These are phyloP conservation scores for Coniophora puteana DNA, from an alignment of 1,284 basidiomycete genomes.

Conservation along the genomic window DNA sequence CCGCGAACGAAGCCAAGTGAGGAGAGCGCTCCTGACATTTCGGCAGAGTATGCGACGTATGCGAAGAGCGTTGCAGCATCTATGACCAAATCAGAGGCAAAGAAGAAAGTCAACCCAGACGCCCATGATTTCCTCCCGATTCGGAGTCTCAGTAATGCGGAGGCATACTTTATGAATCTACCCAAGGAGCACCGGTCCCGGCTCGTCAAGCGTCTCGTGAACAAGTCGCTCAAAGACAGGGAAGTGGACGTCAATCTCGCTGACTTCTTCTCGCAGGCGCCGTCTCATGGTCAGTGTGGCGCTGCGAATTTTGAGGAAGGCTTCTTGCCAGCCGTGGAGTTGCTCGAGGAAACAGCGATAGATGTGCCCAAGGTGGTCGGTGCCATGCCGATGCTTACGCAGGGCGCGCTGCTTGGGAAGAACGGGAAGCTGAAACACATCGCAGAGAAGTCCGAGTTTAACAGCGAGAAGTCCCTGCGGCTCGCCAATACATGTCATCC, in stretches of 20 bases:
- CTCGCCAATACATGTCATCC: slow-evolving; percentile 51
- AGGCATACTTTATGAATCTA: slow-evolving; percentile 76
- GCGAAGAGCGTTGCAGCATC: too few species aligned
- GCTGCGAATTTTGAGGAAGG: slow-evolving; percentile 63
- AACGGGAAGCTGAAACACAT: slow-evolving; percentile 54
- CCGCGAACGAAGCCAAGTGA: slow-evolving; percentile 42
- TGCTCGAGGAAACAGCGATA: slow-evolving; percentile 83
- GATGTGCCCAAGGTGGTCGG: slow-evolving; percentile 86
- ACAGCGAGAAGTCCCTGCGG: slow-evolving; percentile 53
- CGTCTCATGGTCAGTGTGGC: slow-evolving; percentile 51
- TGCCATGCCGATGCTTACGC: slow-evolving; percentile 72
- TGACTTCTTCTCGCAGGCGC: slow-evolving; percentile 58
- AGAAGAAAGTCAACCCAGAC: slow-evolving; percentile 80
- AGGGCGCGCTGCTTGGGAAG: slow-evolving; percentile 56
- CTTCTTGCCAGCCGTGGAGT: slow-evolving; percentile 63
- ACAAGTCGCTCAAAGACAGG: slow-evolving; percentile 77
- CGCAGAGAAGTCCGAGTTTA: slow-evolving; percentile 53
- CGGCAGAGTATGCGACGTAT: too few species aligned
- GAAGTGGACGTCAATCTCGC: slow-evolving; percentile 81
- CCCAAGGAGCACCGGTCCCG: slow-evolving; percentile 58
- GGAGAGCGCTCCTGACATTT: slow-evolving; percentile 30
- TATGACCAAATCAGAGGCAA: slow-evolving; percentile 71
- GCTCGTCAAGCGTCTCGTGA: slow-evolving; percentile 74
- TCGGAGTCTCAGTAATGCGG: slow-evolving; percentile 82
- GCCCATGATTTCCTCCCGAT: slow-evolving; percentile 74